These are phyloP conservation scores for Ophiosphaerella herpotricha DNA, from an alignment of 2,329 filamentous ascomycete genomes.

Conservation along the genomic window DNA sequence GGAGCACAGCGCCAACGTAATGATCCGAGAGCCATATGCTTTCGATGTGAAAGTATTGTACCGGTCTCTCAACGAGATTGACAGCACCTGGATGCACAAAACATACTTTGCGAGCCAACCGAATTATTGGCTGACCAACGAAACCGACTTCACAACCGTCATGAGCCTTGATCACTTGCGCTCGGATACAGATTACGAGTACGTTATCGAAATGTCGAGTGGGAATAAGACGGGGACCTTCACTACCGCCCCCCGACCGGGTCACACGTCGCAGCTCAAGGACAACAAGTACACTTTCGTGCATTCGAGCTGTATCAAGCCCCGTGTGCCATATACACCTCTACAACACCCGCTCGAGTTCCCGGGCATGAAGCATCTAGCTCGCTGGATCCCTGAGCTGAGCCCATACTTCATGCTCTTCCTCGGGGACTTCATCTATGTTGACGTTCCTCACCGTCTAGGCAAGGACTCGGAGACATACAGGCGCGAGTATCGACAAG, in stretches of 20 bases:
- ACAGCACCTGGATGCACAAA: slow-evolving; percentile 39
- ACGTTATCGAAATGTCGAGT: slow-evolving; percentile 67
- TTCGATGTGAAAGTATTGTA: slow-evolving; percentile 60
- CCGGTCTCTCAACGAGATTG: slow-evolving; percentile 32
- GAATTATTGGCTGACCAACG: slow-evolving; percentile 64
- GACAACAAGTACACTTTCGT: slow-evolving; percentile 84
- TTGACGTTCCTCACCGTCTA: slow-evolving; percentile 83
- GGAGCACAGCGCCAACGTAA: slow-evolving; percentile 74
- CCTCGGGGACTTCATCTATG: slow-evolving; percentile 86
- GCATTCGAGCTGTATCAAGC: slow-evolving; percentile 90
- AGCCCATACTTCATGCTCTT: slow-evolving; percentile 74
- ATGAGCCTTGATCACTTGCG: slow-evolving; percentile 69
- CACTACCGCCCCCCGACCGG: slow-evolving; percentile 72
- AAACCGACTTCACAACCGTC: slow-evolving; percentile 80
- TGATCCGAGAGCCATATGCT: slow-evolving; percentile 82
- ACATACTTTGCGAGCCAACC: slow-evolving; percentile 38
- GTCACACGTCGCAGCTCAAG: slow-evolving; percentile 61
- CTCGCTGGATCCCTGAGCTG: slow-evolving; percentile 71
- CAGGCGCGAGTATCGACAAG: slow-evolving; percentile 86
- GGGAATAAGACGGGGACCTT: slow-evolving; percentile 88
- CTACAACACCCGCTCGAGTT: slow-evolving; percentile 82
- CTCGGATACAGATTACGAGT: slow-evolving; percentile 78
- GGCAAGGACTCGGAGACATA: slow-evolving; percentile 76
- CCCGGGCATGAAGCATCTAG: slow-evolving; percentile 77
- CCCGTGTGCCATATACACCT: slow-evolving; percentile 85